Evolutionary conservation across 2,329 filamentous ascomycete species (phyloP).

Genomic region (Pestalotiopsis sp.): DNA sequence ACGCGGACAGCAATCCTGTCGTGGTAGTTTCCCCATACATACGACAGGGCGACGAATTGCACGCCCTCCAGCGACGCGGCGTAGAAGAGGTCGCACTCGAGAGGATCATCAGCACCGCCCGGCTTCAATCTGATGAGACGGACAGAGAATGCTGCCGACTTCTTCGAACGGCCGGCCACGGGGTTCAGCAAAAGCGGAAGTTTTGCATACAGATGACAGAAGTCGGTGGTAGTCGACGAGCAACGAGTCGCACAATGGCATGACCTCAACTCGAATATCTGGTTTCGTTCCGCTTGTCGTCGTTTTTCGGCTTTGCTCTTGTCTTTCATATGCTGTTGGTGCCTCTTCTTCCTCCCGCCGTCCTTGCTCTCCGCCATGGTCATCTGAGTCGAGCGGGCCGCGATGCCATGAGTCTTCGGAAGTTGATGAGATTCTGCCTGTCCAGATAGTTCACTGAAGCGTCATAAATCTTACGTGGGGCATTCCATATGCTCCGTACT

Average conservation of each 20-base stretch:
- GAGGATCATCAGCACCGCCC: not conserved
- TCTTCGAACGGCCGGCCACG: not conserved
- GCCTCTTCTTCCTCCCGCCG: conserved; percentile 2
- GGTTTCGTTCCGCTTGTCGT: not conserved
- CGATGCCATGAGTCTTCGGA: not conserved
- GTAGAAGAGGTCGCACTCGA: conserved; percentile 7
- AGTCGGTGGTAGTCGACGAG: conserved; percentile 1
- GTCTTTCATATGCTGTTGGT: not conserved
- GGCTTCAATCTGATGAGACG: conserved; percentile 5
- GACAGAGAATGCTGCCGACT: not conserved
- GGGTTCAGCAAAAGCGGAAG: not conserved
- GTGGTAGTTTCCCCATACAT: not conserved
- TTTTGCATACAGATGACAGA: not conserved
- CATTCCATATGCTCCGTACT: not conserved
- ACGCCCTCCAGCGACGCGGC: not conserved
- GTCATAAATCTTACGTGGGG: not conserved
- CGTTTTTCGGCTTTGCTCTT: not conserved
- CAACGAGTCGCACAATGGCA: conserved; percentile 1
- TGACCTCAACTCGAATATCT: not conserved
- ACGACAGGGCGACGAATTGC: not conserved
- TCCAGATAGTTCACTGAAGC: not conserved
- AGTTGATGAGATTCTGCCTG: not conserved
- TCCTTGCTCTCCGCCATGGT: not conserved
- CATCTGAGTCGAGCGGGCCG: not conserved
- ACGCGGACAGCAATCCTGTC: not conserved